Base-by-base conservation (phyloP, 2,329 filamentous ascomycete genomes). In the Paramyrothecium sp. region DNA sequence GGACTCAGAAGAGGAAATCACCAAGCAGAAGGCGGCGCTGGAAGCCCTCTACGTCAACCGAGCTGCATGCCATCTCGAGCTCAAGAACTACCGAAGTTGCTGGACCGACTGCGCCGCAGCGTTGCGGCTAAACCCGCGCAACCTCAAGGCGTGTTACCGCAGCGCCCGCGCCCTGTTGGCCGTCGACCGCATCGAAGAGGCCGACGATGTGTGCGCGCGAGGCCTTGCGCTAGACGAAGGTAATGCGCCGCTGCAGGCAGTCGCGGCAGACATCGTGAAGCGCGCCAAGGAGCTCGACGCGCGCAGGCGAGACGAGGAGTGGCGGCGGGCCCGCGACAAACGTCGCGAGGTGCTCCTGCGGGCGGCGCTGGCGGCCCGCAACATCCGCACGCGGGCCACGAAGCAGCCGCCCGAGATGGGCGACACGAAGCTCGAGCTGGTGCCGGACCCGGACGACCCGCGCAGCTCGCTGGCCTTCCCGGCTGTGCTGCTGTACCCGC, bases 41-140 rank as follows among this genome's bases (percentile, higher is more conserved):
- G 92, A 96, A 75, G 83, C 87, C 2, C 88, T 92, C 59, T 88
- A 93, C 72, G 85, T 89, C 61, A 99, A 99, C 75, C 87, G 95
- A 59, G 93, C 94, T 1, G 86, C 96, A 26, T 96, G 92, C 75
- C 90, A 98, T 72, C 81, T 99, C 60, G 89, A 92, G 73, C 81
- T 97, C 63, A 85, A 86, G 71, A 99, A 99, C 78, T 95, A 93
- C 76, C 88, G 94, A 61, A 89, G 87, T 61, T 92, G 90, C 75
- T 96, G 89, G 67, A 82, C 89, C 51, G 95, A 98, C 79, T 95
- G 93, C 73, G 90, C 89, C 2, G 81, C 86, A 8, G 89, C 91
- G 1, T 81, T 99, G 59, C 85, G 87, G 44, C 79, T 97, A 58
- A 96, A 97, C 74, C 83, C 88, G 3, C 73, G 72, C 53, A 97